Conservation (phyloP, 2,329 filamentous ascomycete genomes). For the Escovopsis sp. region DNA sequence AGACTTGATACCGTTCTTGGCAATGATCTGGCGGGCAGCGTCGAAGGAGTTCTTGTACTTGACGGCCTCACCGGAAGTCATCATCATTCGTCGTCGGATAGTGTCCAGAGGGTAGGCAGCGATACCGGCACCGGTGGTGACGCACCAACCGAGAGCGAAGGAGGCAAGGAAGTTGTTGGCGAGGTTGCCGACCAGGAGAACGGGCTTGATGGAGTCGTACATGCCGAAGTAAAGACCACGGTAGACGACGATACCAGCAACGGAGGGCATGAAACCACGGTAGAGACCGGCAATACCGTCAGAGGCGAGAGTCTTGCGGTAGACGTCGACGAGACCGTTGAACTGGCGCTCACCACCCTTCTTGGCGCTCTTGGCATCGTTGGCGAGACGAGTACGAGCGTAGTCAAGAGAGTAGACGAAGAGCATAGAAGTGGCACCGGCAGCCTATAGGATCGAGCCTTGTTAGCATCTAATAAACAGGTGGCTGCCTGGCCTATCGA, state of each 20-base stretch:
- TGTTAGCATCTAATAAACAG: not conserved
- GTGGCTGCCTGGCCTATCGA: not conserved
- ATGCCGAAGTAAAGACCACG: conserved; percentile 99
- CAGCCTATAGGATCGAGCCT: conserved; percentile 40
- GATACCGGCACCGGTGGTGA: conserved; percentile 99
- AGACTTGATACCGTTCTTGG: conserved; percentile 94
- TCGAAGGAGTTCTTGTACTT: conserved; percentile 98
- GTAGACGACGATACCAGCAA: conserved; percentile 98
- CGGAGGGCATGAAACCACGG: conserved; percentile 99
- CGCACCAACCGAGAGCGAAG: conserved; percentile 94
- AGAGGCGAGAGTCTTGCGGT: conserved; percentile 98
- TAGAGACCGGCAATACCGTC: conserved; percentile 99
- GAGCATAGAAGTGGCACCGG: conserved; percentile 98
- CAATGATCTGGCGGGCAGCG: conserved; percentile 90
- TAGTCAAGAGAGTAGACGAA: conserved; percentile 99
- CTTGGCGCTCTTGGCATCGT: conserved; percentile 99
- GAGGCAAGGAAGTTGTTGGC: conserved; percentile 99
- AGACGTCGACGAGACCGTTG: conserved; percentile 98
- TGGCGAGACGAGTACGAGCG: conserved; percentile 99
- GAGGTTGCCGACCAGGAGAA: conserved; percentile 79
- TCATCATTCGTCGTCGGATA: conserved; percentile 99
- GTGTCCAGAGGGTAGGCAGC: conserved; percentile 99
- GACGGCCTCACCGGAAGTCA: conserved; percentile 94
- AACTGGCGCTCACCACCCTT: conserved; percentile 96
- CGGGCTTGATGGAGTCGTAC: conserved; percentile 99